Percentiles rank a stretch among this genome's conserved stretches.
Evolutionary conservation across 768 basidiomycete genomes (phyloP).

Genomic region (Lactarius quietus): DNA sequence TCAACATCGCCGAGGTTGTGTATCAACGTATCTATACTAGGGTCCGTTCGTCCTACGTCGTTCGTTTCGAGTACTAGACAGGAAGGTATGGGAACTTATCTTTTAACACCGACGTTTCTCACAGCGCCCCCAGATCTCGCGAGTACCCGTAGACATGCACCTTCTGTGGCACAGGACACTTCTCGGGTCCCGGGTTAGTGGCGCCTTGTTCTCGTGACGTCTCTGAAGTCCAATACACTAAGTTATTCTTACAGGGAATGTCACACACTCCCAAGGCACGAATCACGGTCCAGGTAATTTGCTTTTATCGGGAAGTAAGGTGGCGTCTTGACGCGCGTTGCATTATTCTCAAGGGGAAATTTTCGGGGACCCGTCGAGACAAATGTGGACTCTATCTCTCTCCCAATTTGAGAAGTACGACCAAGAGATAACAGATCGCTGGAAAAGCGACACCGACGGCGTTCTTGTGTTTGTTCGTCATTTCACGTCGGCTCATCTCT

Average conservation of each 20-base stretch:
- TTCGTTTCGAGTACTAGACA: not conserved
- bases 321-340: not conserved
- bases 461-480: slow-evolving; percentile 4
- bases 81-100: not conserved
- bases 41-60: not conserved
- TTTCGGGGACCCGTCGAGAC: slow-evolving; percentile 1
- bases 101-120: not conserved
- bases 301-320: not conserved
- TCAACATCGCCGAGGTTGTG: not conserved
- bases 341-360: not conserved
- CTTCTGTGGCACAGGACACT: not conserved
- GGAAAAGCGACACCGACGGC: slow-evolving; percentile 1
- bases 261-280: not conserved
- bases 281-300: not conserved
- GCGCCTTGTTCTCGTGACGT: not conserved
- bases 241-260: not conserved
- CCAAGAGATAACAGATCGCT: not conserved
- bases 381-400: slow-evolving; percentile 12
- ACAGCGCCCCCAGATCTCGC: not conserved
- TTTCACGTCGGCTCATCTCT: not conserved
- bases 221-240: not conserved
- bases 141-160: not conserved
- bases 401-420: slow-evolving; percentile 2
- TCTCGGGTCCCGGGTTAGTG: not conserved
- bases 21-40: not conserved